Evolutionary conservation across 345 rosid species (phyloP).

Genomic region (Noccaea caerulescens): DNA sequence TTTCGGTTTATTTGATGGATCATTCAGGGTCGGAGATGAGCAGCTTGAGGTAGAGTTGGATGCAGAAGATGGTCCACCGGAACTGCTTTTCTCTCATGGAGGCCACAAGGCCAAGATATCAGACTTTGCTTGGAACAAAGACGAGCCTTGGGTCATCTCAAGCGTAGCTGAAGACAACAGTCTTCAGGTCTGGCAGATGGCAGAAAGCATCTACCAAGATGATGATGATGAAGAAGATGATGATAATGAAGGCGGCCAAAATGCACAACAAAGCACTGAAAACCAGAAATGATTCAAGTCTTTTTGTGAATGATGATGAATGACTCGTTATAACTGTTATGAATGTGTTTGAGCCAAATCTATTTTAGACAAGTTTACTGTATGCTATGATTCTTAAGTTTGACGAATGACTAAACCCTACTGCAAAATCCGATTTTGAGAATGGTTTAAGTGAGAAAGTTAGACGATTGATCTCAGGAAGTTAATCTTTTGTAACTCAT

Average conservation of each 20-base stretch:
- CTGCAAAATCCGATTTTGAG: background rate
- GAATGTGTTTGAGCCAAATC: slow-evolving; percentile 10
- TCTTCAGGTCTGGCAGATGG: slow-evolving; percentile 83
- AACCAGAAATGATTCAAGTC: slow-evolving; percentile 27
- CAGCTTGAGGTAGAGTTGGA: slow-evolving; percentile 74
- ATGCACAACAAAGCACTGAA: slow-evolving; percentile 25
- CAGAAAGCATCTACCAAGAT: slow-evolving; percentile 68
- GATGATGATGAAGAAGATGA: slow-evolving; percentile 46
- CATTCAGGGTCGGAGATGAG: slow-evolving; percentile 76
- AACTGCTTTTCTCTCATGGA: slow-evolving; percentile 82
- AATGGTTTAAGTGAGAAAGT: background rate
- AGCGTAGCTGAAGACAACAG: slow-evolving; percentile 82
- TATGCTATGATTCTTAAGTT: background rate
- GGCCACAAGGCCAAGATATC: slow-evolving; percentile 85
- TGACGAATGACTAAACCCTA: background rate
- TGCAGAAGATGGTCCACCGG: slow-evolving; percentile 84
- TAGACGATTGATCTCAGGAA: slow-evolving; percentile 17
- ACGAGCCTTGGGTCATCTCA: slow-evolving; percentile 73
- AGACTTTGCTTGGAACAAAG: slow-evolving; percentile 84
- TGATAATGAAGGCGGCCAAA: slow-evolving; percentile 29
- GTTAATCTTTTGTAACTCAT: slow-evolving; percentile 34
- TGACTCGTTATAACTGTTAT: slow-evolving; percentile 8
- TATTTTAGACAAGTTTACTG: background rate
- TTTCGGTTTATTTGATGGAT: background rate
- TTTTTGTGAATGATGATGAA: slow-evolving; percentile 1